Evolutionary conservation across 768 basidiomycete species (phyloP).

Genomic region (Tubosaeta sp.): DNA sequence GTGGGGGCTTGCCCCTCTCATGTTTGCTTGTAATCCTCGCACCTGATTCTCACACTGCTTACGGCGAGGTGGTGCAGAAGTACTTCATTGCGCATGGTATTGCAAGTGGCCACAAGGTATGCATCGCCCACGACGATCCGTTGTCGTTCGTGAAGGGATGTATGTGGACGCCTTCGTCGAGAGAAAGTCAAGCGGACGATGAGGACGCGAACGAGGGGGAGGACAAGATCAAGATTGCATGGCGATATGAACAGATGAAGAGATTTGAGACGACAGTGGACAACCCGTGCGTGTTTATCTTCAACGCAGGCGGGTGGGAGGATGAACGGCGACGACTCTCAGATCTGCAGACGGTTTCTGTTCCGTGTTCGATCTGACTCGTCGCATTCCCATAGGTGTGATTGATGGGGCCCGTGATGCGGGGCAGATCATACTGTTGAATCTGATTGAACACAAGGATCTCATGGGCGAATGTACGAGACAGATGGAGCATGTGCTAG

Average conservation of each 20-base stretch:
- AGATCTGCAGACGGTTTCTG: conserved; percentile 63
- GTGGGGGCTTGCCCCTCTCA: conserved; percentile 84
- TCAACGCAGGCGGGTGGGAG: background rate
- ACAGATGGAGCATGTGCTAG: conserved; percentile 28
- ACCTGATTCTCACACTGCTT: conserved; percentile 84
- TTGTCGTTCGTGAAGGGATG: conserved; percentile 59
- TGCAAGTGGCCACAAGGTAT: conserved; percentile 61
- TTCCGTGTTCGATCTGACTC: conserved; percentile 68
- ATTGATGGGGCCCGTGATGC: conserved; percentile 41
- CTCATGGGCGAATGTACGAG: conserved; percentile 24
- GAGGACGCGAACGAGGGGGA: conserved; percentile 34
- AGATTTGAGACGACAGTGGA: conserved; percentile 83
- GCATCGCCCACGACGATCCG: conserved; percentile 59
- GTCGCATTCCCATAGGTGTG: conserved; percentile 49
- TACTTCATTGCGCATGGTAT: conserved; percentile 91
- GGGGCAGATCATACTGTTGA: conserved; percentile 36
- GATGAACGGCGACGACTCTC: conserved; percentile 11
- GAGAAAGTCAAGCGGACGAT: conserved; percentile 20
- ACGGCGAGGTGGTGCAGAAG: conserved; percentile 78
- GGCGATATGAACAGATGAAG: conserved; percentile 94
- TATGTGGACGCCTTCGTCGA: conserved; percentile 67
- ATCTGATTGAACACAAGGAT: conserved; percentile 14
- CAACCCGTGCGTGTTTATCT: conserved; percentile 42
- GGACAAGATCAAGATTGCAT: conserved; percentile 88
- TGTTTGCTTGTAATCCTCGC: conserved; percentile 69